phyloP scores from a whole-genome alignment of 345 rosid species.

The Stellera chamaejasme region DNA sequence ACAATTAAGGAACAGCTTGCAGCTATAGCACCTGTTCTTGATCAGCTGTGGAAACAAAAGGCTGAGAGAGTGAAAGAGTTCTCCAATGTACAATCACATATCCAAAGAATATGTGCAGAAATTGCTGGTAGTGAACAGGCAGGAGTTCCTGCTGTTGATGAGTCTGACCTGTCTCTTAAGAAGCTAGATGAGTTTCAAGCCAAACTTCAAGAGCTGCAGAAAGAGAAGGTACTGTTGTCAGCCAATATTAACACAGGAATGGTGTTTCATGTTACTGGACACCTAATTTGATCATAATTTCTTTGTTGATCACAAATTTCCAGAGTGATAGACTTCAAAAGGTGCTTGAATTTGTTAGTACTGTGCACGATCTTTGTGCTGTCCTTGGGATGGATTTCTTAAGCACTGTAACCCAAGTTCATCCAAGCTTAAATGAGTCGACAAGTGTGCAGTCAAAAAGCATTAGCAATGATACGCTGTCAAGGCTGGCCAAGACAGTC shows the following conservation, averaged over 20 bases:
- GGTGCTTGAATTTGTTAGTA: constrained; percentile 85
- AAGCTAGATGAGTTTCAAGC: constrained; percentile 69
- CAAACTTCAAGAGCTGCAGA: constrained; percentile 82
- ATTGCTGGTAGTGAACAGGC: constrained; percentile 53
- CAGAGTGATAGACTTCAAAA: constrained; percentile 87
- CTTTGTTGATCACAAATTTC: constrained; percentile 11
- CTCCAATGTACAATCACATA: constrained; percentile 73
- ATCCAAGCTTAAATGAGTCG: constrained; percentile 87
- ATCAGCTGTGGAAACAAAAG: constrained; percentile 87
- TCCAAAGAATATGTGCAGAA: constrained; percentile 84
- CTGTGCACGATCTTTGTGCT: constrained; percentile 89
- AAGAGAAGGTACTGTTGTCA: constrained; percentile 61
- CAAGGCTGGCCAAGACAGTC: constrained; percentile 72
- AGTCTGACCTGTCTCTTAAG: constrained; percentile 73
- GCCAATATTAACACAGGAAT: background rate
- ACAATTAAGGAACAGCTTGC: constrained; percentile 96
- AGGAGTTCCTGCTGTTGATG: constrained; percentile 57
- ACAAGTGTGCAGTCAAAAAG: constrained; percentile 61
- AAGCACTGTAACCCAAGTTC: constrained; percentile 73
- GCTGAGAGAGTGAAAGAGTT: constrained; percentile 78
- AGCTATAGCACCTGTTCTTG: constrained; percentile 86
- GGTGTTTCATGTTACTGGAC: background rate
- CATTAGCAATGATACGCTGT: constrained; percentile 87
- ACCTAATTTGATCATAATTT: constrained; percentile 12
- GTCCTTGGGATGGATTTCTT: constrained; percentile 91